Conservation (phyloP, 352 stramenopile species). For the Pythium pyrilobum region DNA sequence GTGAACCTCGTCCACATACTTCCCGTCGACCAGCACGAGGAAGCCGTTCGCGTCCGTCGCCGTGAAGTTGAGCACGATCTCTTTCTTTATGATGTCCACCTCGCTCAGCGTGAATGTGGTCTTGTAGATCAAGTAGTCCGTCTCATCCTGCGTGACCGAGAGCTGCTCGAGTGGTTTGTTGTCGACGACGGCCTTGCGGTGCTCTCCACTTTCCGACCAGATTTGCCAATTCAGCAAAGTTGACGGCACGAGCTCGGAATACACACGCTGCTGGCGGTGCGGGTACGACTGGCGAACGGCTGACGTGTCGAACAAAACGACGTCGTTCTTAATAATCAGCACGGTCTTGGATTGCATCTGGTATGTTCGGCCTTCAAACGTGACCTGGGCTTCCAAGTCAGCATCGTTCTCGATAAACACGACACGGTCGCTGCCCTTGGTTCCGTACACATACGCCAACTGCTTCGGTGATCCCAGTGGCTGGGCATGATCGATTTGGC, state of each 20-base stretch:
- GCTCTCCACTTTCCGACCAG: slow-evolving; percentile 43
- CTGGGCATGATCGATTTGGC: slow-evolving; percentile 42
- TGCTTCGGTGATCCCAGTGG: slow-evolving; percentile 21
- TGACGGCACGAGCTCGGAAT: slow-evolving; percentile 32
- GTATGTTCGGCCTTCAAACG: slow-evolving; percentile 31
- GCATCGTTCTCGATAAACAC: slow-evolving; percentile 56
- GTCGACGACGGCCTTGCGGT: slow-evolving; percentile 31
- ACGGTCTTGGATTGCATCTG: slow-evolving; percentile 37
- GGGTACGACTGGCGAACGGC: slow-evolving; percentile 42
- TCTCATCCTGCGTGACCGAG: slow-evolving; percentile 41
- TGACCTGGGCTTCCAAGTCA: slow-evolving; percentile 21
- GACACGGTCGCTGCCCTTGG: slow-evolving; percentile 17
- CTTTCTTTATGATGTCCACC: not conserved
- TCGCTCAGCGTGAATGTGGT: slow-evolving; percentile 28
- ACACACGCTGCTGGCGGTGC: slow-evolving; percentile 31
- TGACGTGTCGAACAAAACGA: slow-evolving; percentile 50
- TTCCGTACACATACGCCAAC: slow-evolving; percentile 45
- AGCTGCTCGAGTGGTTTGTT: slow-evolving; percentile 48
- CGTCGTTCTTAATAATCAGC: slow-evolving; percentile 36
- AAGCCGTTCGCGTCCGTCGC: slow-evolving; percentile 54
- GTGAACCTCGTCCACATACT: slow-evolving; percentile 35
- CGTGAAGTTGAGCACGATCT: slow-evolving; percentile 34
- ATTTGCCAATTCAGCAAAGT: slow-evolving; percentile 34
- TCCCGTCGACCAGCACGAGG: slow-evolving; percentile 41
- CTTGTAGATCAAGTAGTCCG: slow-evolving; percentile 66